These are phyloP conservation scores for Stephania japonica DNA, from an alignment of 164 flowering plant genomes.

Conservation along the genomic window DNA sequence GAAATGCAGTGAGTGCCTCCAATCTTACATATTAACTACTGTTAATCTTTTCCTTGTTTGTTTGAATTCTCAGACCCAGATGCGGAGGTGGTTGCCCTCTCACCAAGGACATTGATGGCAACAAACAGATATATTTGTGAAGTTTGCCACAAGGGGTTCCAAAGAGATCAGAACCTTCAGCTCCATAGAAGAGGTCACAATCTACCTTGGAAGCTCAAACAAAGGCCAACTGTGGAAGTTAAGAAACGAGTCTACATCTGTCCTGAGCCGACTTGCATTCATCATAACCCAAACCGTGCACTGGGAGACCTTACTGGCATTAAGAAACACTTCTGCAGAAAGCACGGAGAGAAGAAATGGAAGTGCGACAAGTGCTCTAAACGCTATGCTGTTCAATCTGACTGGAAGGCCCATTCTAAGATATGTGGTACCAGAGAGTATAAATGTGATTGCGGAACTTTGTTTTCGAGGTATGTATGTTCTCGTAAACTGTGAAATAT, in stretches of 20 bases:
- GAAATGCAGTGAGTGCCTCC: too few species aligned
- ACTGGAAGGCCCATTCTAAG: conserved; percentile 72
- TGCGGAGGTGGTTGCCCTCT: conserved; percentile 64
- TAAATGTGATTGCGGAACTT: conserved; percentile 68
- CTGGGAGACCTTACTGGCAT: conserved; percentile 69
- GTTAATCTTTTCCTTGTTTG: neutral
- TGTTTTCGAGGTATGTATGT: conserved; percentile 51
- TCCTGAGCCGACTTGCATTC: conserved; percentile 61
- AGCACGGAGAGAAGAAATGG: conserved; percentile 80
- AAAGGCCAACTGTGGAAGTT: conserved; percentile 32
- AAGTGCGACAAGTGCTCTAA: conserved; percentile 72
- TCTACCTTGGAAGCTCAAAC: conserved; percentile 71
- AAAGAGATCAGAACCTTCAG: conserved; percentile 71
- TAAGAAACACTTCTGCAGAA: conserved; percentile 65
- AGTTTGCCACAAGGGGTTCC: conserved; percentile 65
- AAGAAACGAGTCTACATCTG: conserved; percentile 60
- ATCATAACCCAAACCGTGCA: conserved; percentile 63
- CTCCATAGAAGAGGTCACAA: conserved; percentile 67
- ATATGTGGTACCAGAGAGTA: conserved; percentile 68
- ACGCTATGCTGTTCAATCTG: conserved; percentile 68
- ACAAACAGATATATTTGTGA: conserved; percentile 63
- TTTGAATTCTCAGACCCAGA: conserved; percentile 39
- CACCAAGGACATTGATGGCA: conserved; percentile 66
- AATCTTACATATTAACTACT: neutral
- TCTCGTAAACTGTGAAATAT: too few species aligned